A percentile compares a stretch with the other conserved stretches of the same genome.
Evolutionary conservation across 192 early-diverging fungal species (phyloP).

Genomic region (Endogone sp.): DNA sequence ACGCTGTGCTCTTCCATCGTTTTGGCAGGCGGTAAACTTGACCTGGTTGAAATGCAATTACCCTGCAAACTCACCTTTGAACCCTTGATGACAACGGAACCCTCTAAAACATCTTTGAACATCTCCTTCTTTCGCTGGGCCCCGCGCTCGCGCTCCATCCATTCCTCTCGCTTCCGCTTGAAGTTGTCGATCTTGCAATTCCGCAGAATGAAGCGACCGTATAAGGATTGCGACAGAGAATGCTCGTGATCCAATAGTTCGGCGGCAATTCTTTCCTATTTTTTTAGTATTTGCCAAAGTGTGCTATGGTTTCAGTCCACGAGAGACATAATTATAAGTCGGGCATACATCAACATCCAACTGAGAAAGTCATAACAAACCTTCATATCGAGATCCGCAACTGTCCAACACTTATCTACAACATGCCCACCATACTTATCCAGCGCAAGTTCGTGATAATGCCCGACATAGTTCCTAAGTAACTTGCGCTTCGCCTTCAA

Average conservation of each 20-base stretch:
- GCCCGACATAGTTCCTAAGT: slow-evolving; percentile 48
- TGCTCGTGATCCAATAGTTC: slow-evolving; percentile 59
- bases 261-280: slow-evolving; percentile 61
- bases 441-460: slow-evolving; percentile 53
- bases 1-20: no score
- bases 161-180: slow-evolving; percentile 70
- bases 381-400: slow-evolving; percentile 69
- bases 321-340: not conserved
- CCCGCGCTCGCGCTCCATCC: slow-evolving; percentile 70
- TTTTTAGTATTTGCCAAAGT: no score
- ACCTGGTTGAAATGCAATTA: no score
- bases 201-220: slow-evolving; percentile 71
- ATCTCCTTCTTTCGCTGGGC: slow-evolving; percentile 69
- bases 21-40: no score
- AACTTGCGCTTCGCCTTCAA: slow-evolving; percentile 66
- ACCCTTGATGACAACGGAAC: slow-evolving; percentile 26
- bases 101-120: slow-evolving; percentile 75
- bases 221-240: slow-evolving; percentile 53
- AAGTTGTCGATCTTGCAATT: slow-evolving; percentile 78
- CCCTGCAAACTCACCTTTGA: slow-evolving; percentile 13
- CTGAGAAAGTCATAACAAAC: slow-evolving; percentile 5
- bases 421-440: slow-evolving; percentile 78
- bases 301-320: no score
- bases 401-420: slow-evolving; percentile 75
- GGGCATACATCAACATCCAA: not conserved